phyloP scores from a whole-genome alignment of 371 early-diverging fungal genomes.

The Sporodiniella umbellata region DNA sequence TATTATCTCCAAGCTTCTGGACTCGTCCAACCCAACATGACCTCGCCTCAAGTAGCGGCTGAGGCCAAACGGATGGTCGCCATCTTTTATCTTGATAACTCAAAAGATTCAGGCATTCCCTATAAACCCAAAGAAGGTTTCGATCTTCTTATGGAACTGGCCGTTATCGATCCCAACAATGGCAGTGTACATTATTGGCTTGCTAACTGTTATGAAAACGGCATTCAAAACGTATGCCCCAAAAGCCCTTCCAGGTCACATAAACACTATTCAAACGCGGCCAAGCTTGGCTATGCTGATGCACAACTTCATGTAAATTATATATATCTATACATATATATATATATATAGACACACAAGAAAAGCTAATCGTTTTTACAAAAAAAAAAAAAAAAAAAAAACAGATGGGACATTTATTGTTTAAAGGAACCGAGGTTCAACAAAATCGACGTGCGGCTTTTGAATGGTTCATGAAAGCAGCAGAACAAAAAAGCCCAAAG shows the following conservation, averaged over 20 bases:
- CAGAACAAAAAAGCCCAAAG: conserved; percentile 38
- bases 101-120: conserved; percentile 22
- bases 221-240: conserved; percentile 25
- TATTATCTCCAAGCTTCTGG: conserved; percentile 49
- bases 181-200: conserved; percentile 39
- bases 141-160: conserved; percentile 21
- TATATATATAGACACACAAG: no score
- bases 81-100: conserved; percentile 31
- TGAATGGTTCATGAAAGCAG: conserved; percentile 52
- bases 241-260: conserved; percentile 23
- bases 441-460: conserved; percentile 45
- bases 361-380: no score
- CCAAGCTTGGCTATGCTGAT: conserved; percentile 29
- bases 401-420: conserved; percentile 48
- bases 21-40: conserved; percentile 24
- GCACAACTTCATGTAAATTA: conserved; percentile 36
- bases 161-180: conserved; percentile 12
- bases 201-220: conserved; percentile 42
- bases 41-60: conserved; percentile 20
- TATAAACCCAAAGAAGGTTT: conserved; percentile 26
- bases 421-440: conserved; percentile 50
- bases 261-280: conserved; percentile 30
- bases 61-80: conserved; percentile 38
- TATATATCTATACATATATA: no score
- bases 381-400: no score